Evolutionary conservation across 169 alveolate genomes (phyloP).

Genomic region (Plasmodium knowlesi): DNA sequence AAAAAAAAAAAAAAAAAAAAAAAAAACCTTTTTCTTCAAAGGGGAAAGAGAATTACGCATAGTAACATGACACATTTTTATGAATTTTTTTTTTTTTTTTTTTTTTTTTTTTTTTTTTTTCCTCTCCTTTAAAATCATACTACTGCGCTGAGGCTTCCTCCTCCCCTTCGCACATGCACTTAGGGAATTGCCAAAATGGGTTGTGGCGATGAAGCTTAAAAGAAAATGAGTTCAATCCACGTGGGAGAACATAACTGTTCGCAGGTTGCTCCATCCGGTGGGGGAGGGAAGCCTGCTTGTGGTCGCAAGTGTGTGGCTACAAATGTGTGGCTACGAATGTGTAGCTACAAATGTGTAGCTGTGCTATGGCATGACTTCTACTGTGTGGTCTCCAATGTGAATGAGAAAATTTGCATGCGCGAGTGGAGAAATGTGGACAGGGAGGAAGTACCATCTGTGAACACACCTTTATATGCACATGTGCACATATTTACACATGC

Average conservation of each 20-base stretch:
- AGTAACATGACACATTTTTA: background rate
- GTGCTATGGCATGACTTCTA: background rate
- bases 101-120: background rate
- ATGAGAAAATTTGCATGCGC: background rate
- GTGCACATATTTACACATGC: background rate
- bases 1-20: background rate
- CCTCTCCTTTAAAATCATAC: background rate
- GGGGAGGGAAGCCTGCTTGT: background rate
- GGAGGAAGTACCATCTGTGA: background rate
- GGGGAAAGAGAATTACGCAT: background rate
- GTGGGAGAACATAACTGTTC: background rate
- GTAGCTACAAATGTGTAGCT: background rate
- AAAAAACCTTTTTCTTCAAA: background rate
- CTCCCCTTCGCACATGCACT: background rate
- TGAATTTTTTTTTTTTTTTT: background rate
- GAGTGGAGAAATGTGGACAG: background rate
- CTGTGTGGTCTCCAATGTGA: background rate
- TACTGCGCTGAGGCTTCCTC: background rate
- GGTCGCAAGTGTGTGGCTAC: background rate
- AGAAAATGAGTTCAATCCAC: background rate
- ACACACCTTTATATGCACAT: background rate
- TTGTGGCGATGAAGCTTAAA: background rate
- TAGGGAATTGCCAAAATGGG: background rate
- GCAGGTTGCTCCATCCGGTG: background rate
- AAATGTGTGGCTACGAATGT: background rate